Evolutionary conservation across 2,329 filamentous ascomycete species (phyloP).

Genomic region (Arthrobotrys conoides): DNA sequence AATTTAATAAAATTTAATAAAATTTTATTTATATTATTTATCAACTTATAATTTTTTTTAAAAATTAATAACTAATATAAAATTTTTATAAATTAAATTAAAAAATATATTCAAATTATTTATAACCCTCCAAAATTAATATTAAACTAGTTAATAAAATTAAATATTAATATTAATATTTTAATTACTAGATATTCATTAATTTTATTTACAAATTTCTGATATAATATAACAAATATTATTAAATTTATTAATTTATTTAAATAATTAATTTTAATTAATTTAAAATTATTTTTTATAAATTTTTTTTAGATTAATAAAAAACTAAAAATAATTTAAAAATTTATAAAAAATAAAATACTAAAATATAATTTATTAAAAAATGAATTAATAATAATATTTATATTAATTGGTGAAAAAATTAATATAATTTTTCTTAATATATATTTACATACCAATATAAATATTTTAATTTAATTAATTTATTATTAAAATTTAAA

Average conservation of each 20-base stretch:
- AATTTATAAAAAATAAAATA: neutral
- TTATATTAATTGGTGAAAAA: no score
- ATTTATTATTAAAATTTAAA: no score
- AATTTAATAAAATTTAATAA: neutral
- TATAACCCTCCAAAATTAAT: neutral
- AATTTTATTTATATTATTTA: neutral
- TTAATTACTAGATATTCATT: neutral
- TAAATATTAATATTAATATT: conserved; percentile 5
- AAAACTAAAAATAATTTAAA: conserved; percentile 1
- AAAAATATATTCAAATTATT: neutral
- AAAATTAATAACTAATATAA: conserved; percentile 2
- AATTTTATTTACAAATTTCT: no score
- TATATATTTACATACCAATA: no score
- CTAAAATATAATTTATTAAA: conserved; percentile 13
- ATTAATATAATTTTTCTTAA: no score
- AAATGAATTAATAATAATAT: no score
- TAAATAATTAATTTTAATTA: neutral
- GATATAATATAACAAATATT: no score
- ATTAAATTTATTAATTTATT: neutral
- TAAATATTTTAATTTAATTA: no score
- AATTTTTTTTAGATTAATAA: neutral
- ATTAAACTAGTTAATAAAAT: conserved; percentile 2
- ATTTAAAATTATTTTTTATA: neutral
- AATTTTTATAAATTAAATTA: neutral
- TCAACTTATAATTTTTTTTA: neutral